Percentiles rank a stretch among this genome's conserved stretches.
Conservation (phyloP, 331 rosid species). For the Cydonia oblonga region DNA sequence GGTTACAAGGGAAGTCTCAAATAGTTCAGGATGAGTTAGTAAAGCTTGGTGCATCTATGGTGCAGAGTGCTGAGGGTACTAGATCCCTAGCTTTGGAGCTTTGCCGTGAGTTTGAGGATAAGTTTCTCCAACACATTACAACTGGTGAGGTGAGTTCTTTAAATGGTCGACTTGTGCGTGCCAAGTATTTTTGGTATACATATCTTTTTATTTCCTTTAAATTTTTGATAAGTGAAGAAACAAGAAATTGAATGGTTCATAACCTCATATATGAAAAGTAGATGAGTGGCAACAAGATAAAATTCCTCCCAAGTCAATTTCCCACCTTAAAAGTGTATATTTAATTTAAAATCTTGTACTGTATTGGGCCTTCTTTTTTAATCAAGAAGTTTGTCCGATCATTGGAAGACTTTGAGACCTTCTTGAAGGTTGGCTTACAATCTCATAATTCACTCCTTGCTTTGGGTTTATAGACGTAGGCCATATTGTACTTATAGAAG, state of each 20-base stretch:
- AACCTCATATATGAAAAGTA: background rate
- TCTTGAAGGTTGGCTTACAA: background rate
- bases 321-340: background rate
- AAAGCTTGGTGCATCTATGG: slow-evolving; percentile 88
- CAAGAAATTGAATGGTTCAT: background rate
- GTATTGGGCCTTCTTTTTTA: background rate
- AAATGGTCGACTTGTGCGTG: background rate
- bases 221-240: background rate
- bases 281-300: background rate
- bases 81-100: slow-evolving; percentile 93
- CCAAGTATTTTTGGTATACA: background rate
- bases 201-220: background rate
- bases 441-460: background rate
- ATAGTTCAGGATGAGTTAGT: slow-evolving; percentile 85
- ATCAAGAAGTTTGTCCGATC: background rate
- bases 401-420: background rate
- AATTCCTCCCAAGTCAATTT: background rate
- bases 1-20: slow-evolving; percentile 95
- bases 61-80: slow-evolving; percentile 80
- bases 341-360: background rate
- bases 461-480: background rate
- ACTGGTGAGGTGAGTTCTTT: slow-evolving; percentile 76
- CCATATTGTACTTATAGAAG: background rate
- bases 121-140: slow-evolving; percentile 86
- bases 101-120: slow-evolving; percentile 98